Evolutionary conservation across 306 rosid genomes (phyloP), one percentile per base, ranked within the genome.

Genomic region (Vigna radiata): DNA sequence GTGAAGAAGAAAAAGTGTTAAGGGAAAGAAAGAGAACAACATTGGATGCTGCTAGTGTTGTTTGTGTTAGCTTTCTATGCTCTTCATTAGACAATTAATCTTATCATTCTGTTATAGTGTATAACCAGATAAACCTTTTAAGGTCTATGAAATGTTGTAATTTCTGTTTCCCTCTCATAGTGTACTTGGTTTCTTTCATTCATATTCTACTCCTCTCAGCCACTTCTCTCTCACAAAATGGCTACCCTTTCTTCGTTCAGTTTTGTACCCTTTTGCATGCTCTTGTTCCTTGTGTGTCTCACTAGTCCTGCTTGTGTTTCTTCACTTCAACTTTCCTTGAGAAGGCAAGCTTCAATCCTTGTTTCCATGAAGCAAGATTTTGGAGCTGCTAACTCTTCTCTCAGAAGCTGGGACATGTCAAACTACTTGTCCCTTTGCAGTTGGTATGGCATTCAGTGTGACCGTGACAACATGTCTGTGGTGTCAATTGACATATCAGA

Each of bases 371-470:
- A 86, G 75, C 88, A 85, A 59, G 82, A 55, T 73, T 87, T 90
- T 68, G 86, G 86, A 66, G 48, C 75, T 60, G 77, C 77, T 27
- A 72, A 78, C 78, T 65, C 91, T 72, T 73, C 79, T 56, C 75
- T 90, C 7, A 75, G 61, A 19, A 59, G 63, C 44, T 92, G 98
- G 98, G 70, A 86, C 33, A 73, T 74, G 9, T 86, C 95, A 39
- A 88, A 89, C 81, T 80, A 79, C 76, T 49, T 78, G 65, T 83
- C 73, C 67, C 87, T 93, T 12, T 93, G 98, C 72, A 69, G 86
- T 18, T 93, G 98, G 98, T 50, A 63, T 53, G 98, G 94, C 18
- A 72, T 93, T 83, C 76, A 75, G 41, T 93, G 98, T 79, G 88
- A 88, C 84, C 46, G 13, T 27, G 58, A 12, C 17, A 84, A 77